phyloP scores from a whole-genome alignment of 805 yeast genomes.

The Hanseniaspora hatyaiensis region DNA sequence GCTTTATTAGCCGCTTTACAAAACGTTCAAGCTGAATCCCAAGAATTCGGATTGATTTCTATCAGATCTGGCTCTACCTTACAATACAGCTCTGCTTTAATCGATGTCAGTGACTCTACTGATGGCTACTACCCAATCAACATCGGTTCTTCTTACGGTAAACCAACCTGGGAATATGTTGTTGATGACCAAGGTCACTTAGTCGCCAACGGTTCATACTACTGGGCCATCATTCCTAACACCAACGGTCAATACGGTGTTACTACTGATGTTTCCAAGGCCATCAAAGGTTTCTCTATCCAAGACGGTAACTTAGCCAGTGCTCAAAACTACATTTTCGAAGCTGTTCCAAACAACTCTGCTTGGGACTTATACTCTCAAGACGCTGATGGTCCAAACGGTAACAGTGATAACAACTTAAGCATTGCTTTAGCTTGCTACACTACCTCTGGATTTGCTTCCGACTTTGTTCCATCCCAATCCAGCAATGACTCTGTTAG shows the following conservation, averaged over 20 bases:
- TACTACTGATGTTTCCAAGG: conserved; percentile 23
- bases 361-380: conserved; percentile 15
- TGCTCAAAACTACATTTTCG: conserved; percentile 27
- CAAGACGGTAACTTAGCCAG: conserved; percentile 31
- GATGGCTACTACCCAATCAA: conserved; percentile 13
- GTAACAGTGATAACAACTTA: conserved; percentile 17
- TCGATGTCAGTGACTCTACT: conserved; percentile 14
- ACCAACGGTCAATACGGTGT: conserved; percentile 18
- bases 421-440: conserved; percentile 21
- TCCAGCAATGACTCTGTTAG: conserved; percentile 16
- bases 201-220: conserved; percentile 25
- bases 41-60: conserved; percentile 28
- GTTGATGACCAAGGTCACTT: conserved; percentile 26
- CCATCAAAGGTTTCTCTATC: conserved; percentile 33
- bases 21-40: conserved; percentile 29
- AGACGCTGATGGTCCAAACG: conserved; percentile 6
- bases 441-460: conserved; percentile 19
- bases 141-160: conserved; percentile 1
- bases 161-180: conserved; percentile 27
- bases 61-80: conserved; percentile 31
- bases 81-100: conserved; percentile 27
- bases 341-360: conserved; percentile 32
- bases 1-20: conserved; percentile 25
- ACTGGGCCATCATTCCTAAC: conserved; percentile 20
- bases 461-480: conserved; percentile 20